Conservation (phyloP, 441 rosid genomes). For the Omphalea diandra region DNA sequence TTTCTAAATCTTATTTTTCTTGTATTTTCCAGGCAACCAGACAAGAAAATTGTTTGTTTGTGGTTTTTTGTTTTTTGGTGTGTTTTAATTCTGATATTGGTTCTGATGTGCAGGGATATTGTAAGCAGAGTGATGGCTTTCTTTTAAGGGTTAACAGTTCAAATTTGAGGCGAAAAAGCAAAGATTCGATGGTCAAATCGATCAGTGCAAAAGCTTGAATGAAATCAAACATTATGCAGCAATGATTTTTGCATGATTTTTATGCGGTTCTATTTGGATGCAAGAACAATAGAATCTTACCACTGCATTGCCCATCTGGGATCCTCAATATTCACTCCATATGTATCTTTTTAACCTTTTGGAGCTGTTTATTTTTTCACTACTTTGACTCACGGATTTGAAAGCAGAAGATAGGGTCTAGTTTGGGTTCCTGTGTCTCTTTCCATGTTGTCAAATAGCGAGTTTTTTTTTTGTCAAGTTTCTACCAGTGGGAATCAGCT, state of each 20-base stretch:
- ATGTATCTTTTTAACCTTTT: constrained; percentile 18
- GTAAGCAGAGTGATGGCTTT: not conserved
- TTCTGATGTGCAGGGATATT: constrained; percentile 8
- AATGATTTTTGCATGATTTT: constrained; percentile 14
- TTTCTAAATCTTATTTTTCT: constrained; percentile 21
- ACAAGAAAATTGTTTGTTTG: not conserved
- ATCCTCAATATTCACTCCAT: constrained; percentile 25
- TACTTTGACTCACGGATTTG: constrained; percentile 41
- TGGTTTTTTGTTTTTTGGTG: not conserved
- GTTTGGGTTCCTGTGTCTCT: constrained; percentile 21
- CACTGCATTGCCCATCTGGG: constrained; percentile 23
- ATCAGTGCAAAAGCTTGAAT: not conserved
- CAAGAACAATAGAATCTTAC: constrained; percentile 28
- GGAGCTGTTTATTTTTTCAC: constrained; percentile 34
- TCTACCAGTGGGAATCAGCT: constrained; percentile 20
- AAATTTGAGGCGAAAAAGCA: constrained; percentile 1
- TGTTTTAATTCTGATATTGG: not conserved
- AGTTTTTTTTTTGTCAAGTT: constrained; percentile 10
- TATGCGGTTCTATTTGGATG: constrained; percentile 26
- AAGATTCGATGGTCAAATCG: constrained; percentile 22
- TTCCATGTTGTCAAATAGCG: constrained; percentile 15
- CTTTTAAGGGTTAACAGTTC: not conserved
- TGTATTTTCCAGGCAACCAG: constrained; percentile 13
- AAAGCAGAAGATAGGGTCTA: constrained; percentile 23
- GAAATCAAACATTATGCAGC: too few species aligned